These are phyloP conservation scores for Picea abies DNA, from an alignment of 83 land plant species.

Conservation along the genomic window DNA sequence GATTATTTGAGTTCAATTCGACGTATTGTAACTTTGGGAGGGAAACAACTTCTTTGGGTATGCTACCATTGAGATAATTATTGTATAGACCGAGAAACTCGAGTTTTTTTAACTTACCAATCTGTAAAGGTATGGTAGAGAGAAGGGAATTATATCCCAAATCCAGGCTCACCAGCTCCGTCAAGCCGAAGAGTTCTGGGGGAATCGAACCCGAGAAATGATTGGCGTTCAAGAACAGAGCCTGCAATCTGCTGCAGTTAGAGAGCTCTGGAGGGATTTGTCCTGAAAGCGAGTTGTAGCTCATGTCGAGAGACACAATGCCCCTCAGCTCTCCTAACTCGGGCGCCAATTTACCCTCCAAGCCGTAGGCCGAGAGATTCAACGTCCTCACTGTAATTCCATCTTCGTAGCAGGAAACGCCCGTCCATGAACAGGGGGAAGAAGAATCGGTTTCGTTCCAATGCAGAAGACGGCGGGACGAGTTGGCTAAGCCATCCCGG, in stretches of 20 bases:
- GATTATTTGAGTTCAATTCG: constrained; percentile 21
- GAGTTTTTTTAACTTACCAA: constrained; percentile 20
- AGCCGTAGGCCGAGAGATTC: constrained; percentile 24
- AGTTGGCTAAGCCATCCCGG: constrained; percentile 9
- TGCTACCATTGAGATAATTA: constrained; percentile 22
- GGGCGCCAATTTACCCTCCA: constrained; percentile 27
- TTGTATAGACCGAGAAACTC: constrained; percentile 17
- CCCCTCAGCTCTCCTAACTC: constrained; percentile 23
- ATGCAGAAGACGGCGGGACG: constrained; percentile 13
- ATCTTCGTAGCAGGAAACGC: constrained; percentile 23
- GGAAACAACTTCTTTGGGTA: constrained; percentile 24
- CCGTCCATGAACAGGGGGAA: constrained; percentile 30
- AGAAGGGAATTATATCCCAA: constrained; percentile 28
- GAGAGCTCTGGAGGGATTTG: constrained; percentile 28
- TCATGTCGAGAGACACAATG: constrained; percentile 28
- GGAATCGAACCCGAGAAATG: constrained; percentile 30
- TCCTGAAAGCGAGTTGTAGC: constrained; percentile 25
- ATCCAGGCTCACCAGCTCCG: constrained; percentile 18
- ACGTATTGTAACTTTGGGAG: constrained; percentile 21
- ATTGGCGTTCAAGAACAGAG: constrained; percentile 28
- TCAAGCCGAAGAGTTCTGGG: constrained; percentile 20
- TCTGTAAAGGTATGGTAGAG: constrained; percentile 31
- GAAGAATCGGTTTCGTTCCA: constrained; percentile 21
- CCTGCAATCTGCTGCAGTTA: constrained; percentile 27
- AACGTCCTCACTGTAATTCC: constrained; percentile 18